Base-by-base conservation (phyloP, 371 early-diverging fungal species). In the Lichtheimia ornata region DNA sequence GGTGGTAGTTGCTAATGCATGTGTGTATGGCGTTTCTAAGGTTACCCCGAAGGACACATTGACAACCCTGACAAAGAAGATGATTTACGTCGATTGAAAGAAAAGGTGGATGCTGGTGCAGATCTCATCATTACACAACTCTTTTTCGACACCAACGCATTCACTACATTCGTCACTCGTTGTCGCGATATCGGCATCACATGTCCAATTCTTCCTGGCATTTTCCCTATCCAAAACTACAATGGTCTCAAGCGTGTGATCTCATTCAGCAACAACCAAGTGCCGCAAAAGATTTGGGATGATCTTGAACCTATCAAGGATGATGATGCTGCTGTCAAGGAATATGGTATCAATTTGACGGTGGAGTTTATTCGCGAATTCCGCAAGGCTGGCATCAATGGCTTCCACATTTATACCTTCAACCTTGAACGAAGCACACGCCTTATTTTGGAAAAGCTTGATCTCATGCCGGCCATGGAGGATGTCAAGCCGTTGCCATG, bases 221-320 rank as follows among this genome's bases (percentile, higher is more conserved):
- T 97, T 58, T 94, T 97, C 90, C 96, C 96, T 50, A 96, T 97
- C 62, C 95, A 95, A 76, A 91, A 84, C 62, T 94, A 94, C 69
- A 83, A 79, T 50, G 92, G 94, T 41, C 88, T 95, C 74, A 84
- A 85, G 70, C 83, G 93, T 59, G 92, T 94, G 77, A 91, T 92
- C 44, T 84, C 90, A 12, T 89, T 94, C 72, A 90, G 90, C 72
- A 89, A 93, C 73, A 94, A 94, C 69, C 69, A 63, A 61, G 94
- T 97, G 5, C 97, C 97, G 42, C 81, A 89, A 65, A 74, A 85
- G 70, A 88, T 97, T 56, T 81, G 84, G 78, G 88, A 90, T 50
- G 93, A 83, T 17, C 80, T 97, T 53, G 95, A 94, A 66, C 86
- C 90, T 28, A 95, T 96, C 83, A 96, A 97, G 86, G 96, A 95